Evolutionary conservation across 768 basidiomycete species (phyloP), one percentile per base, ranked within the genome.

Genomic region (Lactarius evosmus): DNA sequence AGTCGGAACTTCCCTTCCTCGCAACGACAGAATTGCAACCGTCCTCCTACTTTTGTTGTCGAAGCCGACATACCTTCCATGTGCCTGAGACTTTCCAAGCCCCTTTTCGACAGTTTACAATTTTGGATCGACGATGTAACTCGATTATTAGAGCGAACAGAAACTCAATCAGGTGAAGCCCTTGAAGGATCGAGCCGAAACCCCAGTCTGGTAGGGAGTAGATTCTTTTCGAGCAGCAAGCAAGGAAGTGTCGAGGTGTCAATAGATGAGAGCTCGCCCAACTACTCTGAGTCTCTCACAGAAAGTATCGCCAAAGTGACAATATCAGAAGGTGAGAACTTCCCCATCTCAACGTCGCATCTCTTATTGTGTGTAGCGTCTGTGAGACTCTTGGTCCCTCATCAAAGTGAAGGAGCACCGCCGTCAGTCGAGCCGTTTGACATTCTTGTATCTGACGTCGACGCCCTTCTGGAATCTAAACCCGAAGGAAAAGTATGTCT

Each of bases 61-160:
- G 67, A 70, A 5, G 63, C 78, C 11, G 71, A 77, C 46, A 72
- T 95, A 16, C 92, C 93, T 16, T 85, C 86, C 4, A 73, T 89
- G n/a, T 76, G 83, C 69, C 72, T 81, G 12, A 76, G 83, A 41
- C 69, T 93, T 54, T 79, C 83, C 11, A 96, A 98, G 73, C 70
- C 75, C 6, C 65, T 78, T 2, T 74, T 95, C 8, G 93, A 98
- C 71, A 83, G 84, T 14, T 73, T 98, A 19, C 94, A 98, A 73
- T 88, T 87, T 70, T 92, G 89, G 80, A 87, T 86, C 7, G 97
- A 99, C 71, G 95, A 98, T 71, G 72, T 87, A 30, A 77, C 86
- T n/a, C 92, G 90, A 69, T 80, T 88, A 56, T 69, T 88, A 4
- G 89, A 89, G 57, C 79, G 76, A 17, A 74, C 78, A 7, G 41